Conservation (phyloP, 129 eudicot genomes). For the Calendula officinalis region DNA sequence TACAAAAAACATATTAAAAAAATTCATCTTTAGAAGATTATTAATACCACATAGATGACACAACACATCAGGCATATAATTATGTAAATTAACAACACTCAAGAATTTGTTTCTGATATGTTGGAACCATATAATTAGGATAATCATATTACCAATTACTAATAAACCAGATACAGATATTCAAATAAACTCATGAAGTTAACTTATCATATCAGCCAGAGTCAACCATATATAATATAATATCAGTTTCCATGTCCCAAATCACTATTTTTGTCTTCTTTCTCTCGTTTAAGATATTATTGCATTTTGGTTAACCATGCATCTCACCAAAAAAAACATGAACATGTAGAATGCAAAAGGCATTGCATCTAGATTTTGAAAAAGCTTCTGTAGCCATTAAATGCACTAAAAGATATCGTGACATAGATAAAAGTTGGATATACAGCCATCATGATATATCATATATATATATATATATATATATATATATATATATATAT, state of each 20-base stretch:
- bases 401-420: not conserved
- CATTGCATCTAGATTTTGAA: not conserved
- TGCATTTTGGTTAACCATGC: too few species aligned
- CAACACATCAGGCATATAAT: not conserved
- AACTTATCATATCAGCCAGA: conserved; percentile 10
- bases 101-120: not conserved
- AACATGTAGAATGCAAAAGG: too few species aligned
- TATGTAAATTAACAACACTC: not conserved
- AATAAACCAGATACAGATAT: not conserved
- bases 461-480: too few species aligned
- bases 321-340: too few species aligned
- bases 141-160: too few species aligned
- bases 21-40: not conserved
- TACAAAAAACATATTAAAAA: conserved; percentile 13
- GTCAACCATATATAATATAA: conserved; percentile 1
- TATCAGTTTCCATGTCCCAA: not conserved
- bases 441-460: not conserved
- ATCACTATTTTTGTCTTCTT: not conserved
- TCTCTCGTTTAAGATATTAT: conserved; percentile 3
- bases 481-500: too few species aligned
- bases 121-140: too few species aligned
- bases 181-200: not conserved
- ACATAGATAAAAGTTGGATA: not conserved
- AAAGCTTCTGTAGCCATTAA: not conserved
- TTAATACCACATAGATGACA: conserved; percentile 15